phyloP scores from a whole-genome alignment of 305 asterid species.

The Stenogyne calaminthoides region DNA sequence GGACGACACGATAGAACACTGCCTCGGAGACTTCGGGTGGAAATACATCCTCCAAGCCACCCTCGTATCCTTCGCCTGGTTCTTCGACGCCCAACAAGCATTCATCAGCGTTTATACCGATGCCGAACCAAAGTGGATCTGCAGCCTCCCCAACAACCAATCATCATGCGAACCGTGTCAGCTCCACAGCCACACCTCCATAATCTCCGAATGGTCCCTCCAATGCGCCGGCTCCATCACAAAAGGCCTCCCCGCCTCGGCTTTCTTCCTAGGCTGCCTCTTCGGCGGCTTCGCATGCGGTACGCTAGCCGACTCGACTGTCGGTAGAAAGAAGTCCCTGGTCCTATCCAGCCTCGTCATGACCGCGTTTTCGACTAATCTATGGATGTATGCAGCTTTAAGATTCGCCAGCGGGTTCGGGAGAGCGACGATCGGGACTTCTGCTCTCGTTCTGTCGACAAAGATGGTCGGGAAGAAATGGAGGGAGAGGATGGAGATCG shows the following conservation, averaged over 20 bases:
- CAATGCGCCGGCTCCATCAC: slow-evolving; percentile 48
- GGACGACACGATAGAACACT: slow-evolving; percentile 46
- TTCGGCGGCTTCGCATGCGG: slow-evolving; percentile 53
- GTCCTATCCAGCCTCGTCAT: slow-evolving; percentile 38
- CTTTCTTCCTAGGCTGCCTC: slow-evolving; percentile 57
- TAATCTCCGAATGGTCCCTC: slow-evolving; percentile 56
- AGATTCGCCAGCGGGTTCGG: slow-evolving; percentile 56
- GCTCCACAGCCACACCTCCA: slow-evolving; percentile 38
- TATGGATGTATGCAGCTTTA: slow-evolving; percentile 43
- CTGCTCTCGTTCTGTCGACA: slow-evolving; percentile 61
- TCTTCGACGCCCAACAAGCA: slow-evolving; percentile 57
- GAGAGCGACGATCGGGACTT: slow-evolving; percentile 54
- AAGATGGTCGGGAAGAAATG: slow-evolving; percentile 66
- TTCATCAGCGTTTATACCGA: slow-evolving; percentile 60
- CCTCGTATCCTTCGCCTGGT: slow-evolving; percentile 48
- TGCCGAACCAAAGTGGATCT: slow-evolving; percentile 51
- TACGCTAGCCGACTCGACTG: slow-evolving; percentile 50
- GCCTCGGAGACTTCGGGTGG: slow-evolving; percentile 51
- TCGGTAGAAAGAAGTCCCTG: slow-evolving; percentile 56
- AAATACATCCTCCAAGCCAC: slow-evolving; percentile 40
- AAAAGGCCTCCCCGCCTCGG: slow-evolving; percentile 53
- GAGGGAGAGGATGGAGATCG: slow-evolving; percentile 56
- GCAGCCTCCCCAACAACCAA: not conserved
- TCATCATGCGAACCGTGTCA: slow-evolving; percentile 33
- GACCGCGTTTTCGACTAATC: slow-evolving; percentile 41